Evolutionary conservation across 2,329 filamentous ascomycete genomes (phyloP).

Genomic region (Gremmenia infestans): DNA sequence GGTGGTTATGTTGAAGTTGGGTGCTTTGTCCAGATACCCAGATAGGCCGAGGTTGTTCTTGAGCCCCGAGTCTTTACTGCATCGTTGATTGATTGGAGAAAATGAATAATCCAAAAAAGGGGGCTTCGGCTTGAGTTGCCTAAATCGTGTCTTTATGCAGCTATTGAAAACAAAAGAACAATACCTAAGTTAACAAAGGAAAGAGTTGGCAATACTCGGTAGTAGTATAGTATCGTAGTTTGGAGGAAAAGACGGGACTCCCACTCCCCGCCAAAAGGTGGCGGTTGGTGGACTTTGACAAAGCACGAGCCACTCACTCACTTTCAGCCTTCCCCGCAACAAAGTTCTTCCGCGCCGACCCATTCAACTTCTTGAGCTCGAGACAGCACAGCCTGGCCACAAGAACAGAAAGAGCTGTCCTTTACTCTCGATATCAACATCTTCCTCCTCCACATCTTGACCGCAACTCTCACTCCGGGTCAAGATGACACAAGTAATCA

Average conservation of each 20-base stretch:
- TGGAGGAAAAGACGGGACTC: too few species aligned
- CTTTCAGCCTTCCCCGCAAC: constrained; percentile 1
- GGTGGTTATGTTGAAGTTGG: background rate
- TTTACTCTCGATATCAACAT: background rate
- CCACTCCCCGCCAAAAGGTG: too few species aligned
- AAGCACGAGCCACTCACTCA: background rate
- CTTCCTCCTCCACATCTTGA: constrained; percentile 6
- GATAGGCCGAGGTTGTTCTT: constrained; percentile 2
- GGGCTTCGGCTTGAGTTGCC: background rate
- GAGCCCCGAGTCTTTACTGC: background rate
- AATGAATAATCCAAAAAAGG: constrained; percentile 1
- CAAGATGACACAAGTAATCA: constrained; percentile 68
- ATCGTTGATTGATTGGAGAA: background rate
- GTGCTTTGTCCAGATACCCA: background rate
- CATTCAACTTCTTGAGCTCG: background rate
- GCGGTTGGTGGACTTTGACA: background rate
- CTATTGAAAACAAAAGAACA: background rate
- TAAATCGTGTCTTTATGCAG: background rate
- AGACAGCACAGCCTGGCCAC: constrained; percentile 11
- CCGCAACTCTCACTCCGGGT: constrained; percentile 9
- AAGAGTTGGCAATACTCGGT: background rate
- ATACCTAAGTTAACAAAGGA: background rate
- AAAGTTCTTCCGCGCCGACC: background rate
- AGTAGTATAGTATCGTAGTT: background rate
- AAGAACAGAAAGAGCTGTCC: constrained; percentile 2